Evolutionary conservation across 179 eudicot species (phyloP).

Genomic region (Beta corolliflora): DNA sequence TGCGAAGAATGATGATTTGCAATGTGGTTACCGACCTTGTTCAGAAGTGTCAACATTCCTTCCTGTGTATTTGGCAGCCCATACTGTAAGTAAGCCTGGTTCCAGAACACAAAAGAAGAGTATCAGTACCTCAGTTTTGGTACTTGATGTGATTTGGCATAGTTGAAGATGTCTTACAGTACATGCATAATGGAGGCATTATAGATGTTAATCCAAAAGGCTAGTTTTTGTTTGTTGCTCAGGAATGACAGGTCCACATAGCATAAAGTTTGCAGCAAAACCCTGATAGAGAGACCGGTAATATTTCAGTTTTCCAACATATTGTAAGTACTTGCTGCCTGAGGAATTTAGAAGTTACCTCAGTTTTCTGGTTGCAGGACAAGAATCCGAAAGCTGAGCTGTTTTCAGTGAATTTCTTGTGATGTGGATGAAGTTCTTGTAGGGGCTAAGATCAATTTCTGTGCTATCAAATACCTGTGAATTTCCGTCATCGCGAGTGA

Average conservation of each 20-base stretch:
- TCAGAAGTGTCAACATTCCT: constrained; percentile 60
- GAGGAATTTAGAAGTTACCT: constrained; percentile 41
- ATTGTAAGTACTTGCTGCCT: background rate
- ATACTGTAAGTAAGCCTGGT: constrained; percentile 70
- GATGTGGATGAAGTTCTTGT: constrained; percentile 62
- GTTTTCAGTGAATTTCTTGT: constrained; percentile 57
- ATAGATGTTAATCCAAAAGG: constrained; percentile 94
- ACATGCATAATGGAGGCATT: constrained; percentile 95
- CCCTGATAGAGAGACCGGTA: constrained; percentile 41
- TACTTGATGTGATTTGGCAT: background rate
- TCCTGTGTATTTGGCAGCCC: constrained; percentile 85
- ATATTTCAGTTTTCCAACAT: background rate
- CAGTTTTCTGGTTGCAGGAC: constrained; percentile 48
- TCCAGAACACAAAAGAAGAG: constrained; percentile 11
- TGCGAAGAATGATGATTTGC: constrained; percentile 9
- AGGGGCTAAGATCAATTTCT: constrained; percentile 51
- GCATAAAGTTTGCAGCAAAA: constrained; percentile 62
- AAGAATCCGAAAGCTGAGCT: constrained; percentile 44
- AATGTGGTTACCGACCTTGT: constrained; percentile 63
- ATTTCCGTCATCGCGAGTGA: constrained; percentile 36
- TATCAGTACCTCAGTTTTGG: constrained; percentile 18
- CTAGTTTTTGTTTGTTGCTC: constrained; percentile 84
- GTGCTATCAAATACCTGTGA: constrained; percentile 42
- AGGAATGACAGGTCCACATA: constrained; percentile 61
- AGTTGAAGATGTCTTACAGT: constrained; percentile 58